Percentiles rank a stretch among this genome's conserved stretches.
These are phyloP conservation scores for Corylus americana DNA, from an alignment of 306 rosid genomes.

Conservation along the genomic window DNA sequence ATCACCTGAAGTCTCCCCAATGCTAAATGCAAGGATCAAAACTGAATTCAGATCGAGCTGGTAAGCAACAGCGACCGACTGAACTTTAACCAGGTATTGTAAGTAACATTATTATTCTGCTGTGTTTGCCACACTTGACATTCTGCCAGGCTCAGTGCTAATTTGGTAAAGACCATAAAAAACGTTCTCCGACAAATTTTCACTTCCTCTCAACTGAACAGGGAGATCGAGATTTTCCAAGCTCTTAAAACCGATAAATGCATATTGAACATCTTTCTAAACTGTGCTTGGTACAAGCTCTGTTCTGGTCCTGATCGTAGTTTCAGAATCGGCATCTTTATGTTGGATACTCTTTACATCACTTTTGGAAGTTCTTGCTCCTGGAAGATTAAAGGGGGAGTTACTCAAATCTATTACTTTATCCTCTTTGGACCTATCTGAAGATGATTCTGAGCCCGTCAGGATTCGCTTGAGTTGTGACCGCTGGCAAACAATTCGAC, in stretches of 20 bases:
- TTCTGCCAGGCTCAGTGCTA: slow-evolving; percentile 35
- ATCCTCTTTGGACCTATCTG: slow-evolving; percentile 41
- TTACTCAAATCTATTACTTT: slow-evolving; percentile 58
- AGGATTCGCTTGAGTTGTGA: slow-evolving; percentile 74
- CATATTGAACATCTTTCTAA: slow-evolving; percentile 41
- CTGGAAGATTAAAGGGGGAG: slow-evolving; percentile 43
- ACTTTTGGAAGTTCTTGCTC: slow-evolving; percentile 47
- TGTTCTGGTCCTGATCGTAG: slow-evolving; percentile 47
- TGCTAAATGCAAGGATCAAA: slow-evolving; percentile 10
- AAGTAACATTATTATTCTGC: slow-evolving; percentile 23
- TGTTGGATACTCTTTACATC: slow-evolving; percentile 40
- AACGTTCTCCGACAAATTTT: slow-evolving; percentile 30
- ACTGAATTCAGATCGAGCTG: not conserved
- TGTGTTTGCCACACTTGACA: slow-evolving; percentile 4
- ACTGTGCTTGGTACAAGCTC: slow-evolving; percentile 70
- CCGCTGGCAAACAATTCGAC: slow-evolving; percentile 83
- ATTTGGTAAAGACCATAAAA: slow-evolving; percentile 25
- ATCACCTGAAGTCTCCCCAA: slow-evolving; percentile 3
- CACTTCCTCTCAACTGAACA: slow-evolving; percentile 35
- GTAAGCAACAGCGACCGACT: slow-evolving; percentile 3
- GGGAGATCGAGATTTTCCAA: slow-evolving; percentile 23
- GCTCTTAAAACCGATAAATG: slow-evolving; percentile 30
- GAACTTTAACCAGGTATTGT: slow-evolving; percentile 22
- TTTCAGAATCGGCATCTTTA: slow-evolving; percentile 54
- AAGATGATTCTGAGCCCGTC: slow-evolving; percentile 53